phyloP scores from a whole-genome alignment of 208 protist species.

The Acanthamoeba rhysodes region DNA sequence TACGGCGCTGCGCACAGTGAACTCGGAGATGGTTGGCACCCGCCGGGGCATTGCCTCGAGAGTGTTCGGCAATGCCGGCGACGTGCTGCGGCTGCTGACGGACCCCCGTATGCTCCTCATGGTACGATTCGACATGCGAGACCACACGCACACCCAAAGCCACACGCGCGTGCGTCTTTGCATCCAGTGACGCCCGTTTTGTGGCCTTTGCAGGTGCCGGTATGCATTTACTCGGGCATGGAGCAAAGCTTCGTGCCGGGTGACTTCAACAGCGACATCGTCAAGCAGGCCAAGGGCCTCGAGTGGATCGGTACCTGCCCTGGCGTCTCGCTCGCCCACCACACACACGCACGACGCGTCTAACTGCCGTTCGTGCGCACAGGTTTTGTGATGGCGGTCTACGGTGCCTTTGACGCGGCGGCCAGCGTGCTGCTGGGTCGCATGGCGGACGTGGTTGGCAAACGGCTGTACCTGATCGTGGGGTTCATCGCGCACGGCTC shows the following conservation, averaged over 20 bases:
- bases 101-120: constrained; percentile 47
- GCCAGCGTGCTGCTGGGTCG: constrained; percentile 58
- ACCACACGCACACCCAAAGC: not conserved
- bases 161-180: no score
- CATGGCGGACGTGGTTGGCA: constrained; percentile 35
- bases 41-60: not conserved
- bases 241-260: constrained; percentile 55
- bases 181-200: not conserved
- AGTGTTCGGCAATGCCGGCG: not conserved
- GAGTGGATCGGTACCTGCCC: constrained; percentile 30
- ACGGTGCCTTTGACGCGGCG: constrained; percentile 31
- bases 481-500: not conserved
- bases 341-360: not conserved
- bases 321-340: not conserved
- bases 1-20: not conserved
- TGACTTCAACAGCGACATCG: constrained; percentile 59
- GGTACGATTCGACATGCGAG: not conserved
- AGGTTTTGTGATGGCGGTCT: constrained; percentile 57
- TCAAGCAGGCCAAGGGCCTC: constrained; percentile 51
- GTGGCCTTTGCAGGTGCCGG: not conserved
- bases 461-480: constrained; percentile 37
- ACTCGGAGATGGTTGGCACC: not conserved
- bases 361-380: not conserved
- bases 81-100: constrained; percentile 16
- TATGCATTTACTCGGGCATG: constrained; percentile 54